These are phyloP conservation scores for Kwoniella europaea DNA, from an alignment of 768 basidiomycete species.

Conservation along the genomic window DNA sequence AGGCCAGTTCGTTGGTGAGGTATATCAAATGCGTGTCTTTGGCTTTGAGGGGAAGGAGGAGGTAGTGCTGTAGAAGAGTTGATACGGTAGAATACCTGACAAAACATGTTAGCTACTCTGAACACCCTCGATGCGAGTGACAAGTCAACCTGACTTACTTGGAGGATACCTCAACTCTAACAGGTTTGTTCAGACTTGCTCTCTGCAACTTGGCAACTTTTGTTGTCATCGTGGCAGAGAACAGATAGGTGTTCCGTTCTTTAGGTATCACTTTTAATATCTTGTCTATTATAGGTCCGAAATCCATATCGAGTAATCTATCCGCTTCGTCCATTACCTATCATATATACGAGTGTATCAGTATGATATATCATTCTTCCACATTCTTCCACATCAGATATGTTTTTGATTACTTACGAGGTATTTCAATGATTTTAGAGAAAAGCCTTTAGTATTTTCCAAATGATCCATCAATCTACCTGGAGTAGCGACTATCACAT, in stretches of 20 bases:
- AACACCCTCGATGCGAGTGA: not conserved
- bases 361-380: too few species aligned
- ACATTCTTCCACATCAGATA: too few species aligned
- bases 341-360: not conserved
- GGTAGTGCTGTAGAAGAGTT: slow-evolving; percentile 92
- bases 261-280: slow-evolving; percentile 93
- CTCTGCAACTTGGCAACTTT: slow-evolving; percentile 96
- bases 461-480: slow-evolving; percentile 91
- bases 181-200: slow-evolving; percentile 90
- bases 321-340: slow-evolving; percentile 99
- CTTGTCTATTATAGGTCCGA: slow-evolving; percentile 92
- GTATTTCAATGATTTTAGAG: slow-evolving; percentile 80
- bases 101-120: not conserved
- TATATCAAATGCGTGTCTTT: slow-evolving; percentile 92
- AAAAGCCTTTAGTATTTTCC: slow-evolving; percentile 97
- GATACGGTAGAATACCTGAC: slow-evolving; percentile 89
- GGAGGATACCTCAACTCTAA: slow-evolving; percentile 86
- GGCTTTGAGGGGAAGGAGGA: slow-evolving; percentile 86
- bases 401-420: slow-evolving; percentile 65
- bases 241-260: slow-evolving; percentile 92
- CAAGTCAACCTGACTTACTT: slow-evolving; percentile 66
- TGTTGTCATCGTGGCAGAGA: slow-evolving; percentile 98
- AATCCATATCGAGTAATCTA: slow-evolving; percentile 92
- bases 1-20: slow-evolving; percentile 82
- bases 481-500: slow-evolving; percentile 93